Evolutionary conservation across 495 filamentous ascomycete species (phyloP).

Genomic region (Podospora pseudocomata): DNA sequence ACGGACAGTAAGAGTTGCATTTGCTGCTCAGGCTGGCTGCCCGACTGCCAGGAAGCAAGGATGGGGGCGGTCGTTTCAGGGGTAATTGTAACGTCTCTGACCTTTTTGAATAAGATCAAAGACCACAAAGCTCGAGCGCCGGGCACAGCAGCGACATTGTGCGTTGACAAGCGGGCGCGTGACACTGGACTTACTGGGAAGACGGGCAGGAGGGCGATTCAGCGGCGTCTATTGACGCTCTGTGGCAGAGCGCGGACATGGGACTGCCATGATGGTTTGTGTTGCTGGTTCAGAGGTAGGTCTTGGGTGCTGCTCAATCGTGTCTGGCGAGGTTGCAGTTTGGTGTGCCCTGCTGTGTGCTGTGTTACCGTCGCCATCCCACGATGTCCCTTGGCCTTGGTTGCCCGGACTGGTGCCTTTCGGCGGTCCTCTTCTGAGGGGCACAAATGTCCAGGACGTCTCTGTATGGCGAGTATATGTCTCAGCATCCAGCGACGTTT

Average conservation of each 20-base stretch:
- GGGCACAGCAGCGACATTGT: background rate
- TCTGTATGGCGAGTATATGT: background rate
- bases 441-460: background rate
- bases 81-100: background rate
- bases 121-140: background rate
- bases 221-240: background rate
- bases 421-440: background rate
- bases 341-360: slow-evolving; percentile 10
- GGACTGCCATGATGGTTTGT: background rate
- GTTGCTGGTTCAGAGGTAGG: background rate
- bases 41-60: background rate
- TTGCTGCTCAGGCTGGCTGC: background rate
- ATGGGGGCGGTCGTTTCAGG: background rate
- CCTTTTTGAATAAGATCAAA: background rate
- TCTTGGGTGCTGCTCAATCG: slow-evolving; percentile 2
- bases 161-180: background rate
- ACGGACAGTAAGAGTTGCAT: background rate
- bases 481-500: background rate
- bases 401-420: background rate
- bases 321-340: background rate
- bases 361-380: slow-evolving; percentile 12
- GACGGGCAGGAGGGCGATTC: background rate
- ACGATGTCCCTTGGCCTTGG: background rate
- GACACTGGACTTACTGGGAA: background rate
- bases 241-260: background rate